A percentile compares a stretch with the other conserved stretches of the same genome.
Conservation (phyloP, 352 stramenopile genomes). For the Phytopythium montanum region DNA sequence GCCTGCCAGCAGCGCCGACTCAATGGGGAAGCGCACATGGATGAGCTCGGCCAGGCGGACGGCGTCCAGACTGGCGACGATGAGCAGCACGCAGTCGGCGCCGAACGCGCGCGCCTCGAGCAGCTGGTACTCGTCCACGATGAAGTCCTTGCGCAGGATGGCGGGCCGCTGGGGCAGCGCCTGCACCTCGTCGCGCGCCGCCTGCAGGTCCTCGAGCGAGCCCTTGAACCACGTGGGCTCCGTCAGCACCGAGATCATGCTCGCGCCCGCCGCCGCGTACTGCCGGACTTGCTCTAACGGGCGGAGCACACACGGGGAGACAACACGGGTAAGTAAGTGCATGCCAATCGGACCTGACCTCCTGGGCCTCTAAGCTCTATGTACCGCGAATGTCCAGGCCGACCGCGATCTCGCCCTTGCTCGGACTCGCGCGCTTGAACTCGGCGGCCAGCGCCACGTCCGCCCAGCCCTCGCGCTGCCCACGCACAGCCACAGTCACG, state of each 20-base stretch:
- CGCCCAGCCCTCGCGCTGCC: slow-evolving; percentile 51
- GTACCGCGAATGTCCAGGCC: slow-evolving; percentile 60
- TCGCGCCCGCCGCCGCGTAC: slow-evolving; percentile 93
- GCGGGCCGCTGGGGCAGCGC: slow-evolving; percentile 43
- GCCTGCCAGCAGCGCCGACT: neutral
- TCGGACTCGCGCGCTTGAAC: slow-evolving; percentile 98
- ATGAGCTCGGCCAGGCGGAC: slow-evolving; percentile 58
- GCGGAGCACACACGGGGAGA: slow-evolving; percentile 17
- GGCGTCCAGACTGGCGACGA: slow-evolving; percentile 91
- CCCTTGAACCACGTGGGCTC: slow-evolving; percentile 98
- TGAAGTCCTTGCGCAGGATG: slow-evolving; percentile 94
- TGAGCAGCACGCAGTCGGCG: slow-evolving; percentile 97
- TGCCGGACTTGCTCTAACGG: slow-evolving; percentile 82
- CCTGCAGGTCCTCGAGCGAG: slow-evolving; percentile 84
- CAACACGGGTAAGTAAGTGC: too few relatives aligned
- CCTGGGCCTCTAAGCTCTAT: slow-evolving; percentile 2
- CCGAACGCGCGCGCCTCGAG: slow-evolving; percentile 93
- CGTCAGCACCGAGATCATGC: slow-evolving; percentile 97
- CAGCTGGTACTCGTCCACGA: slow-evolving; percentile 93
- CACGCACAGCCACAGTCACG: slow-evolving; percentile 6
- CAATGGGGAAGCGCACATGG: slow-evolving; percentile 23
- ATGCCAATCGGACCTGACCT: too few relatives aligned
- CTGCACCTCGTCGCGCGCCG: slow-evolving; percentile 48
- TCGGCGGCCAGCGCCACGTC: slow-evolving; percentile 94
- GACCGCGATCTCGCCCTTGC: slow-evolving; percentile 95